Base-by-base conservation (phyloP, 495 filamentous ascomycete species). In the Penicillium nucicola region DNA sequence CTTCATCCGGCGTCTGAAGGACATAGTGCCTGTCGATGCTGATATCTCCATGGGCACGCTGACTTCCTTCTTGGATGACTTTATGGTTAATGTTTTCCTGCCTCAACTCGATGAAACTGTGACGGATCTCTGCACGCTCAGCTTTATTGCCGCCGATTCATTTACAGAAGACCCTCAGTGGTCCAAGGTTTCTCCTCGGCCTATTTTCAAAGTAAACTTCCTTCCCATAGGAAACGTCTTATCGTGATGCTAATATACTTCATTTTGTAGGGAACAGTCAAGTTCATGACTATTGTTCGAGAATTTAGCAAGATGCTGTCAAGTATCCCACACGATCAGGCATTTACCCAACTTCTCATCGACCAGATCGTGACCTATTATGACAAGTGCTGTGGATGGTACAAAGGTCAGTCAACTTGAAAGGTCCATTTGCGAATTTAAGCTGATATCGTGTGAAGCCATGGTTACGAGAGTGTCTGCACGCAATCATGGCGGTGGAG, bases 11-110 rank as follows among this genome's bases (percentile, higher is more conserved):
- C 81, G 90, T 5, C 75, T 99, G 12, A 95, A 93, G 66, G 87
- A 85, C 45, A 92, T 97, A 44, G 93, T 99, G 1, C 93, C 93
- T 3, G 78, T 85, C 13, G 84, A 78, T 46, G 79, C 91, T 0
- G 92, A 95, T 54, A 87, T 97, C 56, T 85, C 86, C 6, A 86
- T 87, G 51, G 89, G 84, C 65, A 95, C 90, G 1, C 66, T 97
- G 42, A 97, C 93, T 1, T 92, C 90, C 18, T 99, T 99, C 71
- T 80, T 99, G 10, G 93, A 99, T 64, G 95, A 99, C 65, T 97
- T 97, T 69, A 81, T 99, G 45, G 85, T 97, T 67, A 97, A 97
- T 59, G 92, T 97, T 31, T 99, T 99, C 74, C 87, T 92, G 48
- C 93, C 93, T 15, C 95, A 97, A 60, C 72, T 99, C 12, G 93